Evolutionary conservation across 495 filamentous ascomycete genomes (phyloP).

Genomic region (Xylaria castorea): DNA sequence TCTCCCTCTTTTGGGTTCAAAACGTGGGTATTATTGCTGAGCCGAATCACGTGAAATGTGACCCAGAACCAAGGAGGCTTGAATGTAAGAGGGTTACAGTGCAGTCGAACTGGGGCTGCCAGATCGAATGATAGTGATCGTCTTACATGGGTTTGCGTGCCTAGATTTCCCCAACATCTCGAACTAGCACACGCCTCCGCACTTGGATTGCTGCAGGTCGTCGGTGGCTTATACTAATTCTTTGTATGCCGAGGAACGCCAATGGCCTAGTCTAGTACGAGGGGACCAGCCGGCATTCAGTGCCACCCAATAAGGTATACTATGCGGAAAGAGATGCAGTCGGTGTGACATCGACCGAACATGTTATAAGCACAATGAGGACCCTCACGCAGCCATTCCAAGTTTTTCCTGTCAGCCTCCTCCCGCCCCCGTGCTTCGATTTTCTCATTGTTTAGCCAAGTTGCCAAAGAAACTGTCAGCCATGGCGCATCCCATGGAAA

Average conservation of each 20-base stretch:
- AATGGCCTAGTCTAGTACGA: neutral
- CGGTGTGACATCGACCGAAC: constrained; percentile 9
- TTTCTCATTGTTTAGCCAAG: neutral
- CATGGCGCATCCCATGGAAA: constrained; percentile 37
- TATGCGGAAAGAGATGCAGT: neutral
- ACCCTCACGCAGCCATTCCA: constrained; percentile 2
- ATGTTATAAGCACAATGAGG: constrained; percentile 13
- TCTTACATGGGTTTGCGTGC: neutral
- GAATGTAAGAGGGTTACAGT: neutral
- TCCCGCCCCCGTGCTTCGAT: neutral
- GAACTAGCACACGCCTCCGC: neutral
- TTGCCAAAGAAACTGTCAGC: constrained; percentile 38
- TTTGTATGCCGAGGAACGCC: neutral
- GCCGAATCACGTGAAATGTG: neutral
- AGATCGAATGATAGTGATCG: neutral
- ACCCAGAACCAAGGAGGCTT: constrained; percentile 1
- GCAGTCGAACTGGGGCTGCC: neutral
- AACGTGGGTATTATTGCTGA: neutral
- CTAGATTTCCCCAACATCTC: constrained; percentile 21
- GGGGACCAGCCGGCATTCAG: neutral
- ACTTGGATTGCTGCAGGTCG: neutral
- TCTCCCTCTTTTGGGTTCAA: neutral
- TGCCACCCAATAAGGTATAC: neutral
- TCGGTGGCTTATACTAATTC: neutral
- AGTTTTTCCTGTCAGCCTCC: neutral